Conservation (phyloP, 352 stramenopile species). For the Pythium aristosporum region DNA sequence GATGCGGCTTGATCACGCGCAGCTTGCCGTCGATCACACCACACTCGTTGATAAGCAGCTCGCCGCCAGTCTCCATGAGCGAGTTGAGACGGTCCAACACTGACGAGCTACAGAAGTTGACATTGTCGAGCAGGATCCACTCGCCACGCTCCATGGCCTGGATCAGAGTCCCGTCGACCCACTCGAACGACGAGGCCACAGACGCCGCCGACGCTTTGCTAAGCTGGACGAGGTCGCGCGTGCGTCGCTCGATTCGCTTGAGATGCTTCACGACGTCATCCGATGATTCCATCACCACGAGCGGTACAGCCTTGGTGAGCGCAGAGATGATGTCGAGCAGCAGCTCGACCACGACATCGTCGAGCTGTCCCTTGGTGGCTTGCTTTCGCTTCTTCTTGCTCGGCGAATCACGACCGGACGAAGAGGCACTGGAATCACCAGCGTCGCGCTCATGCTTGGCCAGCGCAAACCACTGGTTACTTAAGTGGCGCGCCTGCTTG, state of each 20-base stretch:
- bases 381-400: constrained; percentile 42
- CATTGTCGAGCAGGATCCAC: constrained; percentile 99
- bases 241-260: constrained; percentile 10
- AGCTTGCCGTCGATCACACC: constrained; percentile 90
- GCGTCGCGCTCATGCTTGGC: constrained; percentile 24
- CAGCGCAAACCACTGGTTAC: constrained; percentile 32
- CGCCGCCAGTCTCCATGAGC: constrained; percentile 97
- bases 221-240: constrained; percentile 40
- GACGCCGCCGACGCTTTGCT: constrained; percentile 62
- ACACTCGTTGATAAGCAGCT: constrained; percentile 98
- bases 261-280: constrained; percentile 4
- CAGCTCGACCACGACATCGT: constrained; percentile 56
- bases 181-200: constrained; percentile 93
- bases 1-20: constrained; percentile 95
- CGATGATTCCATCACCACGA: constrained; percentile 3
- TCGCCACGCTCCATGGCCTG: constrained; percentile 97
- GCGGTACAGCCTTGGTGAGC: constrained; percentile 32
- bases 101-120: constrained; percentile 98
- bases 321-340: constrained; percentile 46
- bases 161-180: constrained; percentile 98
- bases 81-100: constrained; percentile 99
- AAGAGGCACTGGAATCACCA: constrained; percentile 14
- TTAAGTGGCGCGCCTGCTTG: constrained; percentile 32
- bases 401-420: not conserved
- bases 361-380: constrained; percentile 64